phyloP scores from a whole-genome alignment of 345 rosid species.

The Linum trigynum region DNA sequence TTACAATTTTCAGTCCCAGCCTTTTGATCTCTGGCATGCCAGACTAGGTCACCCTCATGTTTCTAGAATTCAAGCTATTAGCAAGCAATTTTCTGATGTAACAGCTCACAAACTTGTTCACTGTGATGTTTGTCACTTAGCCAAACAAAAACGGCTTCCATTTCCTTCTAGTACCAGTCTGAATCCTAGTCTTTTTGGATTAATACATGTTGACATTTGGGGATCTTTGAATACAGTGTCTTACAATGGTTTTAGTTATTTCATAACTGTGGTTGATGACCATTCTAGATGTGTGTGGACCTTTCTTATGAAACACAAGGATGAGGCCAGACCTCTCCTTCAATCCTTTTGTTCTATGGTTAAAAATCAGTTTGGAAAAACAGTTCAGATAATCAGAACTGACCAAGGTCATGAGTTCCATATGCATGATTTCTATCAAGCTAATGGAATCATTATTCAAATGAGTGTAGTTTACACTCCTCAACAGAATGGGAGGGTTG shows the following conservation, averaged over 20 bases:
- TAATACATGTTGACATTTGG: neutral
- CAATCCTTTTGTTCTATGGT: neutral
- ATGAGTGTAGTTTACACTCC: neutral
- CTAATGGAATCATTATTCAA: neutral
- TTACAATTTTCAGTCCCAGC: too few relatives aligned
- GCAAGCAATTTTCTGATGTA: too few relatives aligned
- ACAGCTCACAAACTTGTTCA: too few relatives aligned
- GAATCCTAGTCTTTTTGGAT: neutral
- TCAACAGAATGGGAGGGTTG: neutral
- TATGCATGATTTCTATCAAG: neutral
- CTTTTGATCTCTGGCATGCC: too few relatives aligned
- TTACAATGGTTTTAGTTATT: neutral
- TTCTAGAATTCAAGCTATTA: too few relatives aligned
- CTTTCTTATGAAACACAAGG: neutral
- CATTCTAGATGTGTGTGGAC: neutral
- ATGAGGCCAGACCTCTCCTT: neutral
- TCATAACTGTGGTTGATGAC: neutral
- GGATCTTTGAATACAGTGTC: neutral
- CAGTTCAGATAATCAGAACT: neutral
- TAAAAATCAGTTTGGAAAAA: neutral
- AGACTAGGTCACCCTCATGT: too few relatives aligned
- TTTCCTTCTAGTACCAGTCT: neutral
- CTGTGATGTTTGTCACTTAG: neutral
- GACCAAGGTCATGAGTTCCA: neutral
- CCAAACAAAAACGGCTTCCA: neutral